phyloP scores from a whole-genome alignment of 345 rosid species.

The Rhodamnia argentea region DNA sequence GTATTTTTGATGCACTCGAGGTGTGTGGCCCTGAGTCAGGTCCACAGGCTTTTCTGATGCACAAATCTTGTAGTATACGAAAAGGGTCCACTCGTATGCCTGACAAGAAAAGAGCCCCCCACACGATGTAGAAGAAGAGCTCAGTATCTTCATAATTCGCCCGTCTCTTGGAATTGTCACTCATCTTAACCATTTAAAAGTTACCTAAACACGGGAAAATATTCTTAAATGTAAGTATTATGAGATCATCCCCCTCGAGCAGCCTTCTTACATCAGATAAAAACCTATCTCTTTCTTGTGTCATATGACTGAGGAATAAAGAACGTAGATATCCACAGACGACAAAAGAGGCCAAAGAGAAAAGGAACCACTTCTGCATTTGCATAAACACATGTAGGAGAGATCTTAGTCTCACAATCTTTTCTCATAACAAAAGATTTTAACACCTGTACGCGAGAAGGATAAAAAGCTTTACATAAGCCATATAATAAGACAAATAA shows the following conservation, averaged over 20 bases:
- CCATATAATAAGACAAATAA: neutral
- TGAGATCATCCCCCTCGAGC: neutral
- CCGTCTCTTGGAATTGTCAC: neutral
- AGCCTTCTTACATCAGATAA: neutral
- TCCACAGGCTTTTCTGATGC: neutral
- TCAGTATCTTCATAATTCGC: constrained; percentile 2
- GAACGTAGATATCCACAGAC: neutral
- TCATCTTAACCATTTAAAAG: neutral
- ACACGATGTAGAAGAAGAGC: neutral
- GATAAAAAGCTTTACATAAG: neutral
- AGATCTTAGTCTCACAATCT: neutral
- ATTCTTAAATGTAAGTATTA: neutral
- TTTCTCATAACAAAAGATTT: neutral
- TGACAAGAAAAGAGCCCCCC: neutral
- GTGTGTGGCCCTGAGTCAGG: neutral
- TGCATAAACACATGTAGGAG: neutral
- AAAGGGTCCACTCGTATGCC: neutral
- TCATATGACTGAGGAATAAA: neutral
- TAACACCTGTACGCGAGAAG: neutral
- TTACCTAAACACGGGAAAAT: neutral
- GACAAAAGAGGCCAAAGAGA: neutral
- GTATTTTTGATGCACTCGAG: neutral
- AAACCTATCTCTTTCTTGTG: neutral
- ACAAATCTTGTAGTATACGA: constrained; percentile 32
- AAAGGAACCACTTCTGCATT: neutral